Evolutionary conservation across 2,329 filamentous ascomycete genomes (phyloP).

Genomic region (Thielaviopsis cerberus): DNA sequence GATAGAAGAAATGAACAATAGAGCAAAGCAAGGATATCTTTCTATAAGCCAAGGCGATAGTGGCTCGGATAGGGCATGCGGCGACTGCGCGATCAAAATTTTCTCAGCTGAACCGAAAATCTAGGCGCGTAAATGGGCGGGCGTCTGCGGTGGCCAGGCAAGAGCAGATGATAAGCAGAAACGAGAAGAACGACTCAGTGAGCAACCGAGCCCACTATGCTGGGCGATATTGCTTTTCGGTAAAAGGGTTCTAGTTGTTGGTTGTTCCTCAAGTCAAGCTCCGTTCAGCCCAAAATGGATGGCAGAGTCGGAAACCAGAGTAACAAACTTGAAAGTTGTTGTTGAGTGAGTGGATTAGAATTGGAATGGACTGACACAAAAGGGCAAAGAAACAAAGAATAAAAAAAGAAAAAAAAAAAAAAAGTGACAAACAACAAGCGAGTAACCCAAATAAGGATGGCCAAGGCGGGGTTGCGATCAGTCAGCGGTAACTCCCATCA

Average conservation of each 20-base stretch:
- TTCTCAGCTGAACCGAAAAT: not conserved
- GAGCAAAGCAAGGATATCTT: not conserved
- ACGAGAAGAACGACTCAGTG: not conserved
- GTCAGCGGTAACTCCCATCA: not conserved
- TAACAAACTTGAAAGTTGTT: not conserved
- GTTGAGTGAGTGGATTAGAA: not conserved
- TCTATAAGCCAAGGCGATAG: not conserved
- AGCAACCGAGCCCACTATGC: not conserved
- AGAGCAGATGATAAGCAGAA: not conserved
- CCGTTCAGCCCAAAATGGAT: not conserved
- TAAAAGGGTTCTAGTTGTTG: not conserved
- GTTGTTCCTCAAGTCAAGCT: not conserved
- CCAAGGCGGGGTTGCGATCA: not conserved
- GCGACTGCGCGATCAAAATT: not conserved
- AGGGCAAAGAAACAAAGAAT: not conserved
- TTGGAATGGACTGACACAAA: not conserved
- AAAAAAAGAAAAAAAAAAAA: not conserved
- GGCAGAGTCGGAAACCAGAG: not conserved
- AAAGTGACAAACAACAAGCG: not conserved
- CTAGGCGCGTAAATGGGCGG: not conserved
- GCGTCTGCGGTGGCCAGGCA: not conserved
- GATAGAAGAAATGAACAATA: not conserved
- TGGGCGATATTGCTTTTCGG: not conserved
- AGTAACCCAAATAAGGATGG: not conserved
- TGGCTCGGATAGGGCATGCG: not conserved